Base-by-base conservation (phyloP, 495 filamentous ascomycete genomes). In the Jackrogersella minutella region DNA sequence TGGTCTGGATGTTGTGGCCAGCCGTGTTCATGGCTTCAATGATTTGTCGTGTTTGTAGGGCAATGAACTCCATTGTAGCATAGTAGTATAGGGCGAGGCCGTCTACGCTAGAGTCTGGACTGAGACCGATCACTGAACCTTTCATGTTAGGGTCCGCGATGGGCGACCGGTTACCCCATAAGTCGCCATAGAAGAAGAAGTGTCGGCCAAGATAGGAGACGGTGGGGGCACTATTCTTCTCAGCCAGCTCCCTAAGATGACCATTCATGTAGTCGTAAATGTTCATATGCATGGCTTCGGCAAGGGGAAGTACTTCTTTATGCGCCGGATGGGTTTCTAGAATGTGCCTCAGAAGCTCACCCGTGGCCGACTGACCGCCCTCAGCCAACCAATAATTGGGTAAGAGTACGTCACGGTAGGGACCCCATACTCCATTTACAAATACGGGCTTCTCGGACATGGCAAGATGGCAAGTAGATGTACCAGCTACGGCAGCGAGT, bases 171-270 rank as follows among this genome's bases (percentile, higher is more conserved):
- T 99, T 99, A 37, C 95, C 95, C 84, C 95, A 97, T n/a, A 97
- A 86, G 72, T 99, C 95, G 54, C 95, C 95, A 72, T 98, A 97
- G 82, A 99, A 96, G 85, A 98, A 99, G 76, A 96, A 88, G 76
- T 98, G 94, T 5, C 95, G 90, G 13, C 84, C 92, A 0, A 99
- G 81, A 69, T 90, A 96, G n/a, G 89, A 87, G 31, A 97, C 84
- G 55, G 84, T 86, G 0, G 93, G 93, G 9, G 91, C 91, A 1
- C 84, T 77, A 39, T 78, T 80, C 55, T 87, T 86, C 55, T 86
- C 82, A 26, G 81, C 82, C 81, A 97, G 85, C 41, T 91, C 87
- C 56, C 87, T 86, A 13, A 99, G 86, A 67, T 97, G 93, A 68
- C 89, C 85, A 73, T 99, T 97, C 53, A 99, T 84, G 73, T 92